Conservation (phyloP, 2,329 filamentous ascomycete genomes). For the Scedosporium minutisporum region DNA sequence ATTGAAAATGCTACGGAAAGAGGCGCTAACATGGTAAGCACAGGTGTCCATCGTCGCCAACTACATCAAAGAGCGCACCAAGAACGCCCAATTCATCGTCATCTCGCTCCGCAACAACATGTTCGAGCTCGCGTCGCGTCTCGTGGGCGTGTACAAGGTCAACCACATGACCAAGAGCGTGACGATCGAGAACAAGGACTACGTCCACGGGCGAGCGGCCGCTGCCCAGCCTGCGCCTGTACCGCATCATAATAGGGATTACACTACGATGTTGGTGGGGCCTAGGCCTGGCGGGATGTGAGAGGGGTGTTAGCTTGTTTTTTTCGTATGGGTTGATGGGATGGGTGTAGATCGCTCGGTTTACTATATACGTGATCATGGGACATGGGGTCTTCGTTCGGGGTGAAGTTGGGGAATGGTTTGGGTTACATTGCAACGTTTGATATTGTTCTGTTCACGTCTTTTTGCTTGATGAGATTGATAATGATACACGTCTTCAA, state of each 20-base stretch:
- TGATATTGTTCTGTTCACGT: neutral
- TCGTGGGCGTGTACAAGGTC: conserved; percentile 98
- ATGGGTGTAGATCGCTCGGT: neutral
- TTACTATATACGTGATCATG: neutral
- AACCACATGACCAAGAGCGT: conserved; percentile 97
- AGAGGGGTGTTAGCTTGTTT: neutral
- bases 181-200: conserved; percentile 78
- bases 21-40: too few relatives aligned
- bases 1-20: neutral
- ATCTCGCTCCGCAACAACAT: conserved; percentile 98
- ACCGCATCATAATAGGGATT: neutral
- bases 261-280: conserved; percentile 6
- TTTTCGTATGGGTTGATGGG: neutral
- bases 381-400: neutral
- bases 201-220: conserved; percentile 33
- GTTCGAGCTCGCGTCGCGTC: conserved; percentile 93
- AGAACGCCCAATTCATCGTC: conserved; percentile 98
- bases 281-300: neutral
- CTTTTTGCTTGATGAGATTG: neutral
- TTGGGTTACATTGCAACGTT: neutral
- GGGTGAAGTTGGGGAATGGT: neutral
- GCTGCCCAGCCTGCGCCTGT: conserved; percentile 13
- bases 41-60: conserved; percentile 95
- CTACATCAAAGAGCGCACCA: conserved; percentile 98
- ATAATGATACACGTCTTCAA: neutral